Evolutionary conservation across 1,284 basidiomycete species (phyloP), one percentile per base, ranked within the genome.

Genomic region (Ceratobasidium sp.): DNA sequence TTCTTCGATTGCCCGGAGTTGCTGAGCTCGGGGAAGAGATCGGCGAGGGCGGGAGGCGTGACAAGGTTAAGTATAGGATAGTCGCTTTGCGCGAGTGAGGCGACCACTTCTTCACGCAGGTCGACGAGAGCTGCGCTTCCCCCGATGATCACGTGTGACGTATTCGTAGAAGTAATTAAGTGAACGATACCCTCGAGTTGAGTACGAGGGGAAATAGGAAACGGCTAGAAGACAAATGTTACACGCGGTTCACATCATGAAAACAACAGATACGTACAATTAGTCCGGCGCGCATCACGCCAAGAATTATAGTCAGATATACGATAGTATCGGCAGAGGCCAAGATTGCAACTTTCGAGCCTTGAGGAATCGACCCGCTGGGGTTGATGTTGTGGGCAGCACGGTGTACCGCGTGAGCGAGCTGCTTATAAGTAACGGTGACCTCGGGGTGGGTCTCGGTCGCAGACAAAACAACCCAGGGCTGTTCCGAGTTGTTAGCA

Each of bases 391-490:
- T 54, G 16, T 28, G 52, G 6, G 52, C 52, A 6, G 52, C 52
- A 54, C 52, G 52, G 16, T 54, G 52, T 4, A 54, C 52, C 5
- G 52, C 52, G 28, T 54, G 52, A 21, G 52, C 52, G 26, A 54
- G 52, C 26, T 54, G 52, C 21, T 30, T 16, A 16, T 54, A 54
- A 28, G 9, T 28, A 2, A 54, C 16, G 14, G 21, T 14, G 7
- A 28, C 28, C 26, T 23, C 14, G 5, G 52, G 14, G 16, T 7
- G 7, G 26, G 5, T 28, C 2, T 54, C 21, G n/a, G 28, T 28
- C 21, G 21, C n/a, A 54, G 21, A 5, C 7, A 54, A 21, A 8
- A 54, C 14, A 21, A 21, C 28, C 14, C 21, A 54, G 23, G 28
- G n/a, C 14, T 54, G 13, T 8, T 28, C 26, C 9, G 52, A 28